These are phyloP conservation scores for Rhodotorula sphaerocarpa DNA, from an alignment of 768 basidiomycete genomes.

Conservation along the genomic window DNA sequence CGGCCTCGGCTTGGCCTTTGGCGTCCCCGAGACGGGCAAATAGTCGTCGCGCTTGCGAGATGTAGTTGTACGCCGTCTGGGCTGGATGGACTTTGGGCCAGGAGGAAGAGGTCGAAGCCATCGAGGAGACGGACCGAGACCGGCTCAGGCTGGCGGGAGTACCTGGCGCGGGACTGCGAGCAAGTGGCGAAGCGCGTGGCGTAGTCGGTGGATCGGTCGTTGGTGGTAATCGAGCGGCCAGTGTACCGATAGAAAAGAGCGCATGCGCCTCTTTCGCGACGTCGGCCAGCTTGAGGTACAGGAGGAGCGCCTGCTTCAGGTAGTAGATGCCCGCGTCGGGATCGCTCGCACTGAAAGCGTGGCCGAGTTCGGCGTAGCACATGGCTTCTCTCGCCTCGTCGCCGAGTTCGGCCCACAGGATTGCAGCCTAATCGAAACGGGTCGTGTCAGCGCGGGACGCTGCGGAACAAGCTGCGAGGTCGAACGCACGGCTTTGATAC, in stretches of 20 bases:
- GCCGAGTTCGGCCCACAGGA: slow-evolving; percentile 3
- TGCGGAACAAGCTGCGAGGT: not conserved
- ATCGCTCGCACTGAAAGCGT: slow-evolving; percentile 6
- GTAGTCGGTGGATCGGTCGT: not conserved
- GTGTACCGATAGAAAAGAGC: slow-evolving; percentile 6
- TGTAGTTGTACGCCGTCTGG: not conserved
- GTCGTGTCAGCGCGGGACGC: too few relatives aligned
- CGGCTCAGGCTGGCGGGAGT: not conserved
- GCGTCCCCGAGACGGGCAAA: not conserved
- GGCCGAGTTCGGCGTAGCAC: slow-evolving; percentile 20
- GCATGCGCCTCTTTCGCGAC: slow-evolving; percentile 2
- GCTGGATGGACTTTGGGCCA: not conserved
- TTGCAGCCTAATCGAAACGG: slow-evolving; percentile 13
- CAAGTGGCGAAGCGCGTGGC: not conserved
- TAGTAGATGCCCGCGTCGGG: not conserved
- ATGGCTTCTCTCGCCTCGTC: slow-evolving; percentile 14
- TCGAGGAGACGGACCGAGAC: too few relatives aligned
- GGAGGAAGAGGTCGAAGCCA: not conserved
- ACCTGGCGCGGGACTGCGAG: not conserved
- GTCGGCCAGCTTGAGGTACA: slow-evolving; percentile 22
- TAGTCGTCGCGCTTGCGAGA: slow-evolving; percentile 6
- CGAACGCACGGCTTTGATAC: slow-evolving; percentile 11
- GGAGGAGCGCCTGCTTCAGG: slow-evolving; percentile 16
- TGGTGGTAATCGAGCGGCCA: slow-evolving; percentile 1
- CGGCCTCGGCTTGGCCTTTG: not conserved